phyloP scores from a whole-genome alignment of 176 grass and related monocot genomes.

The Elymus sibiricus region DNA sequence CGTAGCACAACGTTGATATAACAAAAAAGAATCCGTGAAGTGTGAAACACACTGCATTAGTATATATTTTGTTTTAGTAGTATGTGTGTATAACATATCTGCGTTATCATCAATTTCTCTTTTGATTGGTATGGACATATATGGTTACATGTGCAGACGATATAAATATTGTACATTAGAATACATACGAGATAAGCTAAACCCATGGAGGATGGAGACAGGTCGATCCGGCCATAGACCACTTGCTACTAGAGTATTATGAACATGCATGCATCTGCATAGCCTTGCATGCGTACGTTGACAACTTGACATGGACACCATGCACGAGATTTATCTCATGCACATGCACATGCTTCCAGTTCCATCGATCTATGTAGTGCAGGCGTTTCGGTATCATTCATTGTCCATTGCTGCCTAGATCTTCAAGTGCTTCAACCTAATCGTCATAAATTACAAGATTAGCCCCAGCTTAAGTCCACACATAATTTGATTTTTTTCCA shows the following conservation, averaged over 20 bases:
- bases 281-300: background rate
- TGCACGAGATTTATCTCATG: background rate
- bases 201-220: background rate
- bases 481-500: background rate
- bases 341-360: background rate
- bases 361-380: background rate
- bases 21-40: no score
- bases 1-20: background rate
- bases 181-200: background rate
- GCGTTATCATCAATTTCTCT: background rate
- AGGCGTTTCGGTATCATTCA: no score
- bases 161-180: background rate
- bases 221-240: background rate
- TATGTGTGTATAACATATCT: background rate
- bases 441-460: background rate
- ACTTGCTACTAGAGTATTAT: background rate
- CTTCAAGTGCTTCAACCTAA: slow-evolving; percentile 62
- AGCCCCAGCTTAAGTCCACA: background rate
- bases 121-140: background rate
- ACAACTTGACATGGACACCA: slow-evolving; percentile 1
- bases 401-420: slow-evolving; percentile 11
- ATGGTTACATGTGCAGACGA: background rate
- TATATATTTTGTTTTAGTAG: no score
- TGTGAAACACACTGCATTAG: background rate
- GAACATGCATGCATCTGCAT: slow-evolving; percentile 20